phyloP scores from a whole-genome alignment of 1,139 yeast species.

The Magnusiomyces suaveolens region DNA sequence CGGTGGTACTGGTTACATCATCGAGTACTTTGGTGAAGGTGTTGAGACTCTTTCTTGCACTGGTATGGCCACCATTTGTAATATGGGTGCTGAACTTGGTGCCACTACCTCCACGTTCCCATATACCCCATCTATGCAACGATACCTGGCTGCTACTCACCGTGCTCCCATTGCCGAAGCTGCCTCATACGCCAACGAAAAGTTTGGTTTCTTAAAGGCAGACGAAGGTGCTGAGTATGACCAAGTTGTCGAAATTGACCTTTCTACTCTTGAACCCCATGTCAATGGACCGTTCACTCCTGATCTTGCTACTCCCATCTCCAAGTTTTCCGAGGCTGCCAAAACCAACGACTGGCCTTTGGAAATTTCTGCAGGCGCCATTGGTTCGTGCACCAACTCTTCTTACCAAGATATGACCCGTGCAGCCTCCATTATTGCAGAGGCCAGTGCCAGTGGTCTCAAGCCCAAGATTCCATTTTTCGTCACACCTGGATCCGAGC shows the following conservation, averaged over 20 bases:
- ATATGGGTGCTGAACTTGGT: slow-evolving; percentile 99
- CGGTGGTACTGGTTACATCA: slow-evolving; percentile 95
- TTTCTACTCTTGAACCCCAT: slow-evolving; percentile 70
- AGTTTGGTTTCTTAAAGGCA: slow-evolving; percentile 72
- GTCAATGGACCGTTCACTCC: slow-evolving; percentile 95
- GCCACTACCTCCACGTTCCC: slow-evolving; percentile 98
- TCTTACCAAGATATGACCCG: slow-evolving; percentile 97
- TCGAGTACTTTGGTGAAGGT: slow-evolving; percentile 94
- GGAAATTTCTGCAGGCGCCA: slow-evolving; percentile 60
- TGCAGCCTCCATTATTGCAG: slow-evolving; percentile 76
- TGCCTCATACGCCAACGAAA: slow-evolving; percentile 64
- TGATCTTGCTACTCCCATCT: slow-evolving; percentile 79
- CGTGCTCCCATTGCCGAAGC: slow-evolving; percentile 76
- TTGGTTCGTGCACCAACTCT: slow-evolving; percentile 96
- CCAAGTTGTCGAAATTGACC: slow-evolving; percentile 68
- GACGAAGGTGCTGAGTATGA: slow-evolving; percentile 83
- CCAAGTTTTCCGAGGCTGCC: slow-evolving; percentile 57
- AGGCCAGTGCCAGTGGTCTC: slow-evolving; percentile 76
- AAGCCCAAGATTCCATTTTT: slow-evolving; percentile 88
- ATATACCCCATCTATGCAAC: slow-evolving; percentile 74
- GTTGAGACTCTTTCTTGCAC: slow-evolving; percentile 79
- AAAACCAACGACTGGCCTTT: slow-evolving; percentile 70
- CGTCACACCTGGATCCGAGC: slow-evolving; percentile 99
- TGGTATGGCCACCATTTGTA: slow-evolving; percentile 92
- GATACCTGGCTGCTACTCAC: slow-evolving; percentile 77